Evolutionary conservation across 805 yeast species (phyloP).

Genomic region (Zygoascus biomembranicola): DNA sequence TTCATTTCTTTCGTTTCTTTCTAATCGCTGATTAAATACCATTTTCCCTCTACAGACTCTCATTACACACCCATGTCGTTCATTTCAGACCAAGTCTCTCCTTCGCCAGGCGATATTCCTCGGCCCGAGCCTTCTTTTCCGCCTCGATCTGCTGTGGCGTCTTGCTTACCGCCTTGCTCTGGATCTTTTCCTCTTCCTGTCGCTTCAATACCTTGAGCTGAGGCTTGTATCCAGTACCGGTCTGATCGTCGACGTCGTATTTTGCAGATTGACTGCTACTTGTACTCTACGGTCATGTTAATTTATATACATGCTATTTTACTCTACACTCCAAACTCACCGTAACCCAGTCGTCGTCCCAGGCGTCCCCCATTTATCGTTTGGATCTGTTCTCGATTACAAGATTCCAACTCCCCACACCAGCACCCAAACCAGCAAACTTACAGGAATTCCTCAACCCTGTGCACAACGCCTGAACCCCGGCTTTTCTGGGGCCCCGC

Average conservation of each 20-base stretch:
- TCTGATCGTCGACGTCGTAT: conserved; percentile 11
- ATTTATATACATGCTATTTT: no score
- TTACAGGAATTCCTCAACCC: no score
- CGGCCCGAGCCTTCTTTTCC: background rate
- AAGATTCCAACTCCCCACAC: no score
- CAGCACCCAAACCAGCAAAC: no score
- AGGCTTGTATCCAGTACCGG: conserved; percentile 13
- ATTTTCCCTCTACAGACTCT: background rate
- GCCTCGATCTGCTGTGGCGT: background rate
- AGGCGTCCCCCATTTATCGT: conserved; percentile 3
- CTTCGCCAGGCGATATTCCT: conserved; percentile 1
- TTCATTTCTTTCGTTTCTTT: no score
- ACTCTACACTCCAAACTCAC: no score
- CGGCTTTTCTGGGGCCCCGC: no score
- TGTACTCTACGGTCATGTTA: background rate
- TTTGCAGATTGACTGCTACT: background rate
- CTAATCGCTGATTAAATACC: background rate
- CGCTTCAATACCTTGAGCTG: conserved; percentile 15
- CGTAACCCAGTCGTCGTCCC: conserved; percentile 12
- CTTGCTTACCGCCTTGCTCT: background rate
- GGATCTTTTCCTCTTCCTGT: background rate
- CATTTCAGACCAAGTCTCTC: background rate
- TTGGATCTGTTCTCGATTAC: no score
- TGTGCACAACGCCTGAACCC: no score
- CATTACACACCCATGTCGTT: background rate